Evolutionary conservation across 306 rosid species (phyloP).

Genomic region (Sindora glabra): DNA sequence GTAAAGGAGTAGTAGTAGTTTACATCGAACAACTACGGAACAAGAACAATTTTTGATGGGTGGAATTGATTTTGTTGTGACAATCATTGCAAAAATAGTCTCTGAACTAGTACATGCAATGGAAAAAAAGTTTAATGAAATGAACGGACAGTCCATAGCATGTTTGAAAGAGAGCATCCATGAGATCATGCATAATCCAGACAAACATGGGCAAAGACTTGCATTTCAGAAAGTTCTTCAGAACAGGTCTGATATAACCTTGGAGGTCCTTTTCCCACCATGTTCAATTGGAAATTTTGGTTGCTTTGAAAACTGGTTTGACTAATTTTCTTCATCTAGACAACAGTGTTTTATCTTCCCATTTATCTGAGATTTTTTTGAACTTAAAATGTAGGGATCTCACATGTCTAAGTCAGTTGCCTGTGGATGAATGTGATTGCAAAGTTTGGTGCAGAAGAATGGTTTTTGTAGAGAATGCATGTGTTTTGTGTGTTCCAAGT

Average conservation of each 20-base stretch:
- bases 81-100: slow-evolving; percentile 54
- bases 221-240: slow-evolving; percentile 66
- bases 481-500: slow-evolving; percentile 93
- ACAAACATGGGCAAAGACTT: slow-evolving; percentile 51
- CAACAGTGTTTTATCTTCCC: slow-evolving; percentile 37
- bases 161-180: slow-evolving; percentile 63
- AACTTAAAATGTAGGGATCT: slow-evolving; percentile 69
- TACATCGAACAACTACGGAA: slow-evolving; percentile 61
- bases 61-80: slow-evolving; percentile 63
- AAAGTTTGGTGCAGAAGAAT: slow-evolving; percentile 72
- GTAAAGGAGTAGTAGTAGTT: slow-evolving; percentile 63
- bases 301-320: slow-evolving; percentile 70
- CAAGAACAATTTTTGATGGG: slow-evolving; percentile 49
- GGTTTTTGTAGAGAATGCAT: slow-evolving; percentile 96
- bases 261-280: slow-evolving; percentile 63
- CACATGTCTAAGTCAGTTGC: slow-evolving; percentile 59
- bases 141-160: slow-evolving; percentile 43
- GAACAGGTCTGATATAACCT: slow-evolving; percentile 65
- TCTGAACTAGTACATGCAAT: slow-evolving; percentile 64
- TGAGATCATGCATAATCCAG: slow-evolving; percentile 56
- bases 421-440: slow-evolving; percentile 99
- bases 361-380: slow-evolving; percentile 80
- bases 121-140: slow-evolving; percentile 77
- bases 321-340: slow-evolving; percentile 55
- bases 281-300: slow-evolving; percentile 79